Percentiles rank a stretch among this genome's conserved stretches.
phyloP scores from a whole-genome alignment of 805 yeast genomes.

The Candida berthetii region DNA sequence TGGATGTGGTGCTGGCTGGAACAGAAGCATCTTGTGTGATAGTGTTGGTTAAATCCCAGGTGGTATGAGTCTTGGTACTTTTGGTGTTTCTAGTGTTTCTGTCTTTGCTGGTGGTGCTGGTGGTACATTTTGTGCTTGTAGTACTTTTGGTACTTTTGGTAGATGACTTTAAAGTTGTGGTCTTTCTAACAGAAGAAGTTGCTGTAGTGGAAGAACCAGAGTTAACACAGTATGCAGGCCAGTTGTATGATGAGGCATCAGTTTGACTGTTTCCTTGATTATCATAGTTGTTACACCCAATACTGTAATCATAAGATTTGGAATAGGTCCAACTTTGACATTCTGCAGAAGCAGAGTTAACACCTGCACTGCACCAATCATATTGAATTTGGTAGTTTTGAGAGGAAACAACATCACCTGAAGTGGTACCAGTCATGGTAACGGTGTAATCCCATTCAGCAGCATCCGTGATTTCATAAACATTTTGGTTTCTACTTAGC shows the following conservation, averaged over 20 bases:
- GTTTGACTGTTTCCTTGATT: conserved; percentile 1
- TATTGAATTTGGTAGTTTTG: background rate
- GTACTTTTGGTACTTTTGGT: too few relatives aligned
- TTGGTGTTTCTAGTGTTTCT: too few relatives aligned
- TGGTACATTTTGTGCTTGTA: too few relatives aligned
- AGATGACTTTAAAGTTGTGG: too few relatives aligned
- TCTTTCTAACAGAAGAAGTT: too few relatives aligned
- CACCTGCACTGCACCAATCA: background rate
- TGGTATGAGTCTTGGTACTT: too few relatives aligned
- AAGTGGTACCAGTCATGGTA: background rate
- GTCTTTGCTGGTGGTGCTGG: too few relatives aligned
- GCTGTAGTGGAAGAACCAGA: too few relatives aligned
- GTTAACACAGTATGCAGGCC: conserved; percentile 1
- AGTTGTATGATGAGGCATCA: conserved; percentile 4
- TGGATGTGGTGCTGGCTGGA: too few relatives aligned
- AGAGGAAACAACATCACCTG: background rate
- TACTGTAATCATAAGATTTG: conserved; percentile 4
- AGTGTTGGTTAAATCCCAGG: too few relatives aligned
- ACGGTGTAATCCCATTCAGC: background rate
- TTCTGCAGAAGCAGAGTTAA: too few relatives aligned
- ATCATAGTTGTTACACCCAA: conserved; percentile 6
- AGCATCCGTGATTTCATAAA: background rate
- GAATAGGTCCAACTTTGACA: conserved; percentile 2
- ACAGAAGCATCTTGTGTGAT: too few relatives aligned
- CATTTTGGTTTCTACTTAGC: background rate